A percentile compares a stretch with the other conserved stretches of the same genome.
phyloP scores from a whole-genome alignment of 1,139 yeast species.

The Geotrichum histeridarum region DNA sequence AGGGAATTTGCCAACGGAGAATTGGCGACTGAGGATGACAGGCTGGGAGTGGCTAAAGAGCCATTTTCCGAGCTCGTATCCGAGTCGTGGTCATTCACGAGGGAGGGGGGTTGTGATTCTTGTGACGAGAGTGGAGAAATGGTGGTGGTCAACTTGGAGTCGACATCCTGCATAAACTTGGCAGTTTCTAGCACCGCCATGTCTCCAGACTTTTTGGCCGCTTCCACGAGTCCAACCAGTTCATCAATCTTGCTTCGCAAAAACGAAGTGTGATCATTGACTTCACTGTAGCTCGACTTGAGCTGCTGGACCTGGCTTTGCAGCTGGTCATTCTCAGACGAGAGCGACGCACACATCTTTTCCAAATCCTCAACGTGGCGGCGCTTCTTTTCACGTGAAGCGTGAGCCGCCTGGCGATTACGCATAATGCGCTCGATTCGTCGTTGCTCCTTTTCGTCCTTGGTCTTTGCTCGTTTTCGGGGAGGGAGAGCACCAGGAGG shows the following conservation, averaged over 20 bases:
- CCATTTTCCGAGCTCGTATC: slow-evolving; percentile 18
- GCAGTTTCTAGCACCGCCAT: slow-evolving; percentile 26
- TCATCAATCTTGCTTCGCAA: slow-evolving; percentile 31
- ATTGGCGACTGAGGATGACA: slow-evolving; percentile 29
- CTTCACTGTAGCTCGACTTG: slow-evolving; percentile 22
- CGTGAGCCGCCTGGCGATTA: slow-evolving; percentile 96
- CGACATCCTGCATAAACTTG: background rate
- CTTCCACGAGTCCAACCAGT: slow-evolving; percentile 28
- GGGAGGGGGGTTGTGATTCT: slow-evolving; percentile 12
- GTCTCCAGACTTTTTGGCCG: slow-evolving; percentile 32
- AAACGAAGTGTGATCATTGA: slow-evolving; percentile 28
- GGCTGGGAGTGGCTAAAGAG: slow-evolving; percentile 25
- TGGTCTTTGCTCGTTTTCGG: slow-evolving; percentile 91
- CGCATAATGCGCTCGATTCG: slow-evolving; percentile 87
- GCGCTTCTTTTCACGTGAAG: slow-evolving; percentile 93
- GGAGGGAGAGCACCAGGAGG: slow-evolving; percentile 66
- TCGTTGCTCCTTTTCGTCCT: slow-evolving; percentile 95
- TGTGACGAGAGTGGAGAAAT: background rate
- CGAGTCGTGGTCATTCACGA: slow-evolving; percentile 7
- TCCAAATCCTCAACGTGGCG: slow-evolving; percentile 85
- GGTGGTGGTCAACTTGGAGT: slow-evolving; percentile 5
- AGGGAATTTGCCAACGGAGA: slow-evolving; percentile 25
- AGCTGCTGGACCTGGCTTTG: slow-evolving; percentile 25
- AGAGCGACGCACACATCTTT: slow-evolving; percentile 36
- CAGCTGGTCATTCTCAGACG: slow-evolving; percentile 31